Conservation (phyloP, 1,284 basidiomycete genomes). For the Chalciporus sp. region DNA sequence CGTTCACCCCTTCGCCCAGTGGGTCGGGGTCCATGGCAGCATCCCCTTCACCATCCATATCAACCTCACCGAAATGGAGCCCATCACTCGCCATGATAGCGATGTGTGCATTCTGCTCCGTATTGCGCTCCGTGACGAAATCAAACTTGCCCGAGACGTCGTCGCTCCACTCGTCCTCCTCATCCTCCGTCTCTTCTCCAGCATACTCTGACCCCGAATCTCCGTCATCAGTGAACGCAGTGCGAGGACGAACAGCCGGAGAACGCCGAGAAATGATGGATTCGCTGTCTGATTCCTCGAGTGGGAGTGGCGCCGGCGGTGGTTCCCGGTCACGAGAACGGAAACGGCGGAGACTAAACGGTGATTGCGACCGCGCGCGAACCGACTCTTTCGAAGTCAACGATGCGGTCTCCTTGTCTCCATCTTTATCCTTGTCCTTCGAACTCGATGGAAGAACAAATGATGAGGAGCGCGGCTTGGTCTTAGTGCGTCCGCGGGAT, state of each 20-base stretch:
- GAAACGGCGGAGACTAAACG: conserved; percentile 65
- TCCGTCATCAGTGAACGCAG: conserved; percentile 54
- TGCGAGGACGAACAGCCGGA: conserved; percentile 48
- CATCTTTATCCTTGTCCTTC: conserved; percentile 32
- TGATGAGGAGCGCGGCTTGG: conserved; percentile 55
- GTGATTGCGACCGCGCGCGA: conserved; percentile 71
- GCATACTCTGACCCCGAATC: conserved; percentile 59
- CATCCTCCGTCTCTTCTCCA: conserved; percentile 47
- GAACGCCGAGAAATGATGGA: conserved; percentile 36
- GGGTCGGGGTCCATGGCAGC: conserved; percentile 68
- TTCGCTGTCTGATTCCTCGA: conserved; percentile 70
- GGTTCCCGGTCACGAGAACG: conserved; percentile 70
- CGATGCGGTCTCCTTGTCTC: conserved; percentile 28
- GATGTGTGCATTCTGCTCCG: conserved; percentile 74
- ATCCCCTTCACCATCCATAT: conserved; percentile 45
- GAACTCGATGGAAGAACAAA: conserved; percentile 28
- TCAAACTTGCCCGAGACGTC: conserved; percentile 65
- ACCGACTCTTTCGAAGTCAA: conserved; percentile 30
- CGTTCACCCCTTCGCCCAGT: conserved; percentile 87
- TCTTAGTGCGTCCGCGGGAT: conserved; percentile 50
- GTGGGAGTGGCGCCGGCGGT: conserved; percentile 69
- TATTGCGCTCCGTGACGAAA: conserved; percentile 73
- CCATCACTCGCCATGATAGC: conserved; percentile 32
- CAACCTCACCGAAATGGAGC: conserved; percentile 32
- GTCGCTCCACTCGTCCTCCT: conserved; percentile 54